phyloP scores from a whole-genome alignment of 805 yeast genomes.

The Yamadazyma ubonensis region DNA sequence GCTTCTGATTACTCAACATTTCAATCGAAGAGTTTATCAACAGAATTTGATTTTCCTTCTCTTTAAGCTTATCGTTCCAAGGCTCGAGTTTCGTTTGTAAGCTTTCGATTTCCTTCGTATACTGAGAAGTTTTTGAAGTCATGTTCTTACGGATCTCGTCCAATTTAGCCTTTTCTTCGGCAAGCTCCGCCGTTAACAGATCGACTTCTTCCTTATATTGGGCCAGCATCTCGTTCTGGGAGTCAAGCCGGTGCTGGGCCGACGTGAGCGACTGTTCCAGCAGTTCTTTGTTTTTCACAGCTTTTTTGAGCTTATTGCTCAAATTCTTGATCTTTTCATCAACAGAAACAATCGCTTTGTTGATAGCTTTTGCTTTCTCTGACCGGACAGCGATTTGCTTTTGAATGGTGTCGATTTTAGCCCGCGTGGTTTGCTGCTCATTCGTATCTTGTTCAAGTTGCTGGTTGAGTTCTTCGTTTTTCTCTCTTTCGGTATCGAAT shows the following conservation, averaged over 20 bases:
- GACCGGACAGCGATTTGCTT: constrained; percentile 20
- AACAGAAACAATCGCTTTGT: constrained; percentile 58
- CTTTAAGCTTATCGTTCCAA: constrained; percentile 68
- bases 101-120: constrained; percentile 62
- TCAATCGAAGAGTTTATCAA: constrained; percentile 67
- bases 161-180: constrained; percentile 53
- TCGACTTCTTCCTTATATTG: constrained; percentile 46
- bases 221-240: constrained; percentile 43
- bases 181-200: constrained; percentile 45
- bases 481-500: constrained; percentile 28
- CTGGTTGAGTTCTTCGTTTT: constrained; percentile 26
- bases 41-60: constrained; percentile 61
- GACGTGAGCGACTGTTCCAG: constrained; percentile 47
- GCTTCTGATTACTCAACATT: constrained; percentile 49
- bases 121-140: constrained; percentile 69
- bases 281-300: constrained; percentile 51
- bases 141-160: constrained; percentile 64
- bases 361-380: constrained; percentile 32
- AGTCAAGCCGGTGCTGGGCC: constrained; percentile 46
- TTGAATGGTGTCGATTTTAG: constrained; percentile 19
- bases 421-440: constrained; percentile 27
- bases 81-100: constrained; percentile 75
- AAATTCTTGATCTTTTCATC: constrained; percentile 78
- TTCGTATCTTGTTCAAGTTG: constrained; percentile 29
- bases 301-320: constrained; percentile 55